Percentiles rank a stretch among this genome's conserved stretches.
Conservation (phyloP, 1,284 basidiomycete species). For the Athelia sp. region DNA sequence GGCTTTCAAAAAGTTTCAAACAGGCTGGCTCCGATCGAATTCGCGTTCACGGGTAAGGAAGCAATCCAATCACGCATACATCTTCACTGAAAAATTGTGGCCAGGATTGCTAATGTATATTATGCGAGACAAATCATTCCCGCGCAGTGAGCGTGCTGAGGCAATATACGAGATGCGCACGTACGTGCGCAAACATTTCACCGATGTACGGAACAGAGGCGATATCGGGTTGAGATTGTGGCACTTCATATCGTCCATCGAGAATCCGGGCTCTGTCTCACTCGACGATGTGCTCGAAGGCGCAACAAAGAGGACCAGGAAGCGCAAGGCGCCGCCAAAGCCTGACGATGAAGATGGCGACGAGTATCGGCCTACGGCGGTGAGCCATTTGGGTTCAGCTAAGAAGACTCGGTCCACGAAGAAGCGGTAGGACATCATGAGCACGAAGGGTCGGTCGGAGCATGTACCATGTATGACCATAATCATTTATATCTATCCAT, state of each 20-base stretch:
- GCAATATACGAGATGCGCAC: conserved; percentile 50
- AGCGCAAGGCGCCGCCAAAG: conserved; percentile 25
- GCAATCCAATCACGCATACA: no score
- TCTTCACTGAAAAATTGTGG: not conserved
- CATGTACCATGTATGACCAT: no score
- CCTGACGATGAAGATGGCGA: conserved; percentile 31
- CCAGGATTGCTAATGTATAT: conserved; percentile 56
- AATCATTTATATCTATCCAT: not conserved
- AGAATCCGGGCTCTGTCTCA: conserved; percentile 3
- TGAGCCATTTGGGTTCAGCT: conserved; percentile 27
- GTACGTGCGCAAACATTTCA: conserved; percentile 44
- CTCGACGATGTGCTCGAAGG: not conserved
- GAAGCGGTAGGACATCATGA: conserved; percentile 12
- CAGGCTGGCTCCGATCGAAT: conserved; percentile 69
- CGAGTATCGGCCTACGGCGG: conserved; percentile 41
- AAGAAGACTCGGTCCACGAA: conserved; percentile 32
- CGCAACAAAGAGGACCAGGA: conserved; percentile 6
- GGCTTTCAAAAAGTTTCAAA: conserved; percentile 47
- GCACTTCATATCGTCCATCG: conserved; percentile 21
- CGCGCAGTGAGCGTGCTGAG: conserved; percentile 35
- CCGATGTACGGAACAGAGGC: conserved; percentile 57
- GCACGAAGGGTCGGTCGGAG: no score
- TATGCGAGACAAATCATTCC: conserved; percentile 33
- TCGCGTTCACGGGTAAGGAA: conserved; percentile 64
- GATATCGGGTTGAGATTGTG: conserved; percentile 50